Evolutionary conservation across 306 rosid genomes (phyloP), one percentile per base, ranked within the genome.

Genomic region (Medicago ruthenica): DNA sequence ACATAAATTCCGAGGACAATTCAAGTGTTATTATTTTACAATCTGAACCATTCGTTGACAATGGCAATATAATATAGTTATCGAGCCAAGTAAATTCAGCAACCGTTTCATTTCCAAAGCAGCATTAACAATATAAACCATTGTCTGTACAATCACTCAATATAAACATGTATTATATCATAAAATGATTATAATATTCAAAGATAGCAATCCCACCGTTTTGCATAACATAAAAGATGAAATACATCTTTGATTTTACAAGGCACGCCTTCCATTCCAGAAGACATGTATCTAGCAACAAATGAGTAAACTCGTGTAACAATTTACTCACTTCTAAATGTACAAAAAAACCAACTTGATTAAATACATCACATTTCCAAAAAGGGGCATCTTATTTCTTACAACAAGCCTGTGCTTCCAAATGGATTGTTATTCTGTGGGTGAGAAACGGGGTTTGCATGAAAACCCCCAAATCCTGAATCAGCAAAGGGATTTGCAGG

Each of bases 401-500:
- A 96, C 80, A 96, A 84, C 81, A 96, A 81, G 81, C 98, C 92
- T 2, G 97, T 82, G 89, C 86, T 88, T 86, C 98, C 99, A 81
- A 92, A 96, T 39, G 99, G 99, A 71, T 96, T 96, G 83, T 73
- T 93, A 4, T 88, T 81, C 17, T 88, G 96, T 14, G 88, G 91
- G 66, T 91, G 98, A 68, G 91, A 78, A 67, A 58, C 77, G 9
- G 79, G 85, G 53, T 87, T 82, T 66, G 79, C 61, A 34, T 95
- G 88, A 77, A 87, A 96, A 21, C 91, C 82, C 71, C 92, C 96
- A 71, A 81, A 96, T 65, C 97, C 97, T 16, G 87, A 57, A 82
- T 92, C 99, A 8, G 91, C 98, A 45, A 96, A 96, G 67, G 98
- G 98, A 83, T 96, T 96, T 21, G 93, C 83, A 6, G 92, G 85